Evolutionary conservation across 495 filamentous ascomycete genomes (phyloP).

Genomic region (Penicillium mononematosum): DNA sequence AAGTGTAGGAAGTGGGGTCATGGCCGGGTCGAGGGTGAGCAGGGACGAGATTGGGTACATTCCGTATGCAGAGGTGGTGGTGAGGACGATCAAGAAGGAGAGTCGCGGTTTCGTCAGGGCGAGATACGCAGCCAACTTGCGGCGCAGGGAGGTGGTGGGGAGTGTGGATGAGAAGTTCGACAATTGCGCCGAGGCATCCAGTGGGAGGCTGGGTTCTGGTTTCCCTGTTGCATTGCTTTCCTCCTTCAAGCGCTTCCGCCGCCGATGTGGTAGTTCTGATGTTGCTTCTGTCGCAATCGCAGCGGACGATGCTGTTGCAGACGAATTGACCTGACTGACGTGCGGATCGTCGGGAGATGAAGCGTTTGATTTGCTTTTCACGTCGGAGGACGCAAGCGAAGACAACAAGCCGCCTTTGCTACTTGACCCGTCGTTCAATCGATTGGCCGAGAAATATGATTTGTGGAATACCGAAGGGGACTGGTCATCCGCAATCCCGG

Average conservation of each 20-base stretch:
- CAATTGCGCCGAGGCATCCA: slow-evolving; percentile 79
- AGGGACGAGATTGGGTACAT: slow-evolving; percentile 76
- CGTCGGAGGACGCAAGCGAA: slow-evolving; percentile 29
- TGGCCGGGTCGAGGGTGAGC: slow-evolving; percentile 55
- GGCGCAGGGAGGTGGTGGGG: slow-evolving; percentile 68
- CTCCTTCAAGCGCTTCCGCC: slow-evolving; percentile 52
- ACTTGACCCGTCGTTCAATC: slow-evolving; percentile 18
- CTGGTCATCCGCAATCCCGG: slow-evolving; percentile 30
- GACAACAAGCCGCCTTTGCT: slow-evolving; percentile 31
- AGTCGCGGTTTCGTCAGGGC: slow-evolving; percentile 93
- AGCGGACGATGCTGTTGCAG: slow-evolving; percentile 12
- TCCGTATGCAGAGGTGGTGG: slow-evolving; percentile 87
- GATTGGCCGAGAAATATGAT: slow-evolving; percentile 46
- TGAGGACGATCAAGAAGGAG: slow-evolving; percentile 85
- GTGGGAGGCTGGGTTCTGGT: slow-evolving; percentile 55
- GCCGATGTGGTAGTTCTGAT: slow-evolving; percentile 46
- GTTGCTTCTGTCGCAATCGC: slow-evolving; percentile 24
- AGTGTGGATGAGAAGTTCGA: slow-evolving; percentile 67
- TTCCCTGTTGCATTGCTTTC: slow-evolving; percentile 23
- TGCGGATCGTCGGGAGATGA: slow-evolving; percentile 12
- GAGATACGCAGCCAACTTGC: slow-evolving; percentile 78
- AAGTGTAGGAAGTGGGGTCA: slow-evolving; percentile 75
- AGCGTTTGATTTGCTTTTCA: slow-evolving; percentile 15
- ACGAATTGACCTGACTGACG: slow-evolving; percentile 7
- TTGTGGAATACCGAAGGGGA: slow-evolving; percentile 34